Percentiles rank a stretch among this genome's conserved stretches.
These are phyloP conservation scores for Pogostemon cablin DNA, from an alignment of 257 asterid genomes.

Conservation along the genomic window DNA sequence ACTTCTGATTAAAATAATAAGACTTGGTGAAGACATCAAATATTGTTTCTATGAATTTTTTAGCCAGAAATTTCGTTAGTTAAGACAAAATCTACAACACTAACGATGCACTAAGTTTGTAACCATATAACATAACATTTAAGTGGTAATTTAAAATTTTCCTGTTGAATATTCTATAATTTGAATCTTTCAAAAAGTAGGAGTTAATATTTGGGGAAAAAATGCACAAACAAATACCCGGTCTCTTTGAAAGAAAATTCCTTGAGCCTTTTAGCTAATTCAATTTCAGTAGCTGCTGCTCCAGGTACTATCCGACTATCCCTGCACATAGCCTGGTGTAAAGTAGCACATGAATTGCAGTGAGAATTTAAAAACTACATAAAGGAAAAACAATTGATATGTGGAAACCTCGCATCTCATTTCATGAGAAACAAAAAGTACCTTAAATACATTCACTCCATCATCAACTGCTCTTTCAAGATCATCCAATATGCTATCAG, in stretches of 20 bases:
- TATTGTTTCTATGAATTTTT: no score
- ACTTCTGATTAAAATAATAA: no score
- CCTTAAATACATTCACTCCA: constrained; percentile 97
- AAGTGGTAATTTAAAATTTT: no score
- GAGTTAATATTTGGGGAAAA: no score
- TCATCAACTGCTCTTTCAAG: constrained; percentile 96
- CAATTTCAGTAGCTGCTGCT: constrained; percentile 99
- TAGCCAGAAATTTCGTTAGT: no score
- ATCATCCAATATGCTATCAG: constrained; percentile 94
- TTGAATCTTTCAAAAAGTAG: no score
- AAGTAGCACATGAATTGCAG: no score
- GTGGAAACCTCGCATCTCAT: background rate
- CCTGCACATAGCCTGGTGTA: constrained; percentile 92
- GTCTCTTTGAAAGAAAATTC: constrained; percentile 92
- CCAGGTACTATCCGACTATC: constrained; percentile 94
- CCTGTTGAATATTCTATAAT: no score
- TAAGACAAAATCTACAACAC: no score
- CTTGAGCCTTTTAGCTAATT: constrained; percentile 84
- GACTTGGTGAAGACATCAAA: no score
- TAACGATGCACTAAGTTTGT: no score
- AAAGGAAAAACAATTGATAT: constrained; percentile 1
- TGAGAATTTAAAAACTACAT: background rate
- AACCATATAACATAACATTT: no score
- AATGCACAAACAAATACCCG: constrained; percentile 55
- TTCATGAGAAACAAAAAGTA: constrained; percentile 28